phyloP scores from a whole-genome alignment of 768 basidiomycete genomes.

The Rhizopogon vesiculosus region DNA sequence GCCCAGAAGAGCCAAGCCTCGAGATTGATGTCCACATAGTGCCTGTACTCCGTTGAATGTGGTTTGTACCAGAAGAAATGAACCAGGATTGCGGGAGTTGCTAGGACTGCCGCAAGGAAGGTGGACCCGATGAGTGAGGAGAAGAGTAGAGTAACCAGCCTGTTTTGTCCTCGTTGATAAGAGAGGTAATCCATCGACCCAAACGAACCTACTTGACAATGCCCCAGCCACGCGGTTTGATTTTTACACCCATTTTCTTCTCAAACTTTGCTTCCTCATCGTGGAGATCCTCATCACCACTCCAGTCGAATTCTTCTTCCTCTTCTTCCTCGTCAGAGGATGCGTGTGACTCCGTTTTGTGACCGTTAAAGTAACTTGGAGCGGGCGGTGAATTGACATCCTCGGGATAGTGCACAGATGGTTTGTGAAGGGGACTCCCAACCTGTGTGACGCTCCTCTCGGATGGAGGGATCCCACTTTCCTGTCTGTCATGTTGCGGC shows the following conservation, averaged over 20 bases:
- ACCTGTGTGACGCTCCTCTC: slow-evolving; percentile 9
- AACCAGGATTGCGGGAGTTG: slow-evolving; percentile 57
- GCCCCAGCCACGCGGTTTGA: slow-evolving; percentile 43
- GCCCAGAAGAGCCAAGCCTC: slow-evolving; percentile 83
- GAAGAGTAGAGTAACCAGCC: slow-evolving; percentile 57
- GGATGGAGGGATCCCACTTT: slow-evolving; percentile 9
- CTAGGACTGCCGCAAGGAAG: slow-evolving; percentile 56
- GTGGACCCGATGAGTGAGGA: slow-evolving; percentile 72
- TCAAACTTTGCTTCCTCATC: slow-evolving; percentile 67
- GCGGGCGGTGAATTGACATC: slow-evolving; percentile 27
- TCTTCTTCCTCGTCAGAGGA: slow-evolving; percentile 57
- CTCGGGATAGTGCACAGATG: slow-evolving; percentile 52
- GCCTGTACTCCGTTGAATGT: slow-evolving; percentile 49
- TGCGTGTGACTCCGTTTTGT: slow-evolving; percentile 30
- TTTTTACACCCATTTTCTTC: slow-evolving; percentile 49
- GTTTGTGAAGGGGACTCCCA: slow-evolving; percentile 19
- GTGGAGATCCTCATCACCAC: slow-evolving; percentile 69
- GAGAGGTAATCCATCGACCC: not conserved
- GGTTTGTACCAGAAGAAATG: slow-evolving; percentile 70
- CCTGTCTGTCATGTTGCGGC: slow-evolving; percentile 2
- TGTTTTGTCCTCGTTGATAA: slow-evolving; percentile 20
- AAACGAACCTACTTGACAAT: slow-evolving; percentile 41
- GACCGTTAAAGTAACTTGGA: slow-evolving; percentile 18
- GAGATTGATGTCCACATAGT: slow-evolving; percentile 59
- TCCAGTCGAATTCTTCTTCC: slow-evolving; percentile 67